A percentile compares a stretch with the other conserved stretches of the same genome.
Evolutionary conservation across 805 yeast species (phyloP).

Genomic region (Candida ovalis): DNA sequence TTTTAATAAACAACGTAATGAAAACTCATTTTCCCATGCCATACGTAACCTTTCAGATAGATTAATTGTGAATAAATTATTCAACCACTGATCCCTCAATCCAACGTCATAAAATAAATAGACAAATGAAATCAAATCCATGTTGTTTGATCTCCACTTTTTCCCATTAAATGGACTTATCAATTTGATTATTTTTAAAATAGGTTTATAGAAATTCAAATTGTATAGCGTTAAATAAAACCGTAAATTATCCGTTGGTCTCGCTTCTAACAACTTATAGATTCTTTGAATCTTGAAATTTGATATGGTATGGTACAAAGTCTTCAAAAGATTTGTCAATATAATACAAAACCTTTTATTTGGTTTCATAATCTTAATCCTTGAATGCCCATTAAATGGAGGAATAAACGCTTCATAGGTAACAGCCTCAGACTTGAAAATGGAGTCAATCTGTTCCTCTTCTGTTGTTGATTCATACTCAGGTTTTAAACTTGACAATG

Average conservation of each 20-base stretch:
- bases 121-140: slow-evolving; percentile 89
- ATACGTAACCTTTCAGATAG: slow-evolving; percentile 69
- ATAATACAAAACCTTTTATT: slow-evolving; percentile 43
- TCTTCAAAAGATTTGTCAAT: slow-evolving; percentile 48
- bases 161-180: slow-evolving; percentile 88
- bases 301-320: slow-evolving; percentile 51
- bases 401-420: slow-evolving; percentile 21
- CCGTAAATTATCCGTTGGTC: slow-evolving; percentile 60
- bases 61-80: slow-evolving; percentile 75
- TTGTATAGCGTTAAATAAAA: slow-evolving; percentile 59
- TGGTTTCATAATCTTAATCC: slow-evolving; percentile 20
- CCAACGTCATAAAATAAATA: slow-evolving; percentile 71
- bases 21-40: slow-evolving; percentile 81
- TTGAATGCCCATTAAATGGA: slow-evolving; percentile 28
- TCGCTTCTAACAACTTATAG: slow-evolving; percentile 55
- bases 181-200: slow-evolving; percentile 69
- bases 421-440: slow-evolving; percentile 14
- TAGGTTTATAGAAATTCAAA: slow-evolving; percentile 58
- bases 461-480: slow-evolving; percentile 6
- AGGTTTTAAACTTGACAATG: slow-evolving; percentile 10
- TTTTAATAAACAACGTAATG: slow-evolving; percentile 72
- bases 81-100: slow-evolving; percentile 82
- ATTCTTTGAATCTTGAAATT: slow-evolving; percentile 73
- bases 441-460: slow-evolving; percentile 10
- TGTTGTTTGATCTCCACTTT: slow-evolving; percentile 89